These are phyloP conservation scores for Gaultheria prostrata DNA, from an alignment of 148 eudicot species.

Conservation along the genomic window DNA sequence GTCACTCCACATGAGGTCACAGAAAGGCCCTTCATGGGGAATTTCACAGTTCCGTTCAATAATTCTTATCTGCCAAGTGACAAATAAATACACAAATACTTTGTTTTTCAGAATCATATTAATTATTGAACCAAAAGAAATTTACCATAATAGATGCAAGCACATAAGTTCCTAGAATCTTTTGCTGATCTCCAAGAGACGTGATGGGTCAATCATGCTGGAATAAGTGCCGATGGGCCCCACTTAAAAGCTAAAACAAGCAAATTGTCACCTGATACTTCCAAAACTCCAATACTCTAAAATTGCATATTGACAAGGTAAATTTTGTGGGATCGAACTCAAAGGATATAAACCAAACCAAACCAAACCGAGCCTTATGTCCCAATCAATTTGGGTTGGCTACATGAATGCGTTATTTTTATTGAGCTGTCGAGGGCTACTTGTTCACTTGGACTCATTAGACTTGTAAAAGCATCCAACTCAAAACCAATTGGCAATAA, in stretches of 20 bases:
- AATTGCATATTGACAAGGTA: neutral
- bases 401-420: too few relatives aligned
- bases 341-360: neutral
- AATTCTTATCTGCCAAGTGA: conserved; percentile 68
- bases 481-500: too few relatives aligned
- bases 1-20: conserved; percentile 99
- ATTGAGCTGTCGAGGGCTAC: too few relatives aligned
- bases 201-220: neutral
- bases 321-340: neutral
- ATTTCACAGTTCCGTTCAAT: conserved; percentile 95
- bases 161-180: neutral
- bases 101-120: neutral
- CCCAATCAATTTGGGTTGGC: too few relatives aligned
- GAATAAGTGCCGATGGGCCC: neutral
- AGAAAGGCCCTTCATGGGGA: conserved; percentile 99
- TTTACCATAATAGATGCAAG: neutral
- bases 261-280: neutral
- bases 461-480: too few relatives aligned
- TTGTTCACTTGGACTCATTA: too few relatives aligned
- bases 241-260: neutral
- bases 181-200: neutral
- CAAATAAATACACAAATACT: neutral
- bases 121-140: neutral
- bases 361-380: too few relatives aligned
- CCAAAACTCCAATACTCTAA: neutral